phyloP scores from a whole-genome alignment of 352 stramenopile genomes.

The Phytophthora idaei region DNA sequence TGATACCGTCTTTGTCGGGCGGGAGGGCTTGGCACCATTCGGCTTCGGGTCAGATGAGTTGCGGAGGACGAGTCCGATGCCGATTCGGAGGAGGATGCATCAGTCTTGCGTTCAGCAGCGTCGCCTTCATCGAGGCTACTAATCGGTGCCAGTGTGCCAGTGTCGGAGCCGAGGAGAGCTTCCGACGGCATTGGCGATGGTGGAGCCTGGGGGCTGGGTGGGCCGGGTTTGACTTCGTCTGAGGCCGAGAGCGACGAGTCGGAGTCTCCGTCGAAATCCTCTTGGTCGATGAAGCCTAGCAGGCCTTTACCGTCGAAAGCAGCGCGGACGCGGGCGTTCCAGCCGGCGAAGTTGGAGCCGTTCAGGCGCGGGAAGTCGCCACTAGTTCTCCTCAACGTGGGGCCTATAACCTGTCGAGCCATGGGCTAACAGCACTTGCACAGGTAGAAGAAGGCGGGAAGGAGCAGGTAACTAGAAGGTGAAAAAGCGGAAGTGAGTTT shows the following conservation, averaged over 20 bases:
- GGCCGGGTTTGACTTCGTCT: too few relatives aligned
- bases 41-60: too few relatives aligned
- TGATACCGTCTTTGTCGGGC: too few relatives aligned
- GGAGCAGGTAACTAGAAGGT: too few relatives aligned
- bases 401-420: neutral
- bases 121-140: neutral
- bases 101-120: too few relatives aligned
- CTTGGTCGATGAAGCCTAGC: slow-evolving; percentile 17
- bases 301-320: slow-evolving; percentile 18
- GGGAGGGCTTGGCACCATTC: too few relatives aligned
- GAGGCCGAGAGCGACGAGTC: neutral
- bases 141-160: neutral
- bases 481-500: too few relatives aligned
- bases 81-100: too few relatives aligned
- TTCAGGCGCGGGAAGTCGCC: slow-evolving; percentile 16
- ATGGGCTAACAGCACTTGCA: too few relatives aligned
- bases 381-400: slow-evolving; percentile 5
- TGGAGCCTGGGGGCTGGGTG: neutral
- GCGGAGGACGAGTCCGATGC: too few relatives aligned
- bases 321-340: neutral
- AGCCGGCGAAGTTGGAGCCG: slow-evolving; percentile 20
- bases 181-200: neutral
- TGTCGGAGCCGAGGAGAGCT: neutral
- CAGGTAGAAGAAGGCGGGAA: too few relatives aligned
- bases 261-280: slow-evolving; percentile 7